Percentiles rank a stretch among this genome's conserved stretches.
phyloP scores from a whole-genome alignment of 768 basidiomycete species.

The Suillus weaverae region DNA sequence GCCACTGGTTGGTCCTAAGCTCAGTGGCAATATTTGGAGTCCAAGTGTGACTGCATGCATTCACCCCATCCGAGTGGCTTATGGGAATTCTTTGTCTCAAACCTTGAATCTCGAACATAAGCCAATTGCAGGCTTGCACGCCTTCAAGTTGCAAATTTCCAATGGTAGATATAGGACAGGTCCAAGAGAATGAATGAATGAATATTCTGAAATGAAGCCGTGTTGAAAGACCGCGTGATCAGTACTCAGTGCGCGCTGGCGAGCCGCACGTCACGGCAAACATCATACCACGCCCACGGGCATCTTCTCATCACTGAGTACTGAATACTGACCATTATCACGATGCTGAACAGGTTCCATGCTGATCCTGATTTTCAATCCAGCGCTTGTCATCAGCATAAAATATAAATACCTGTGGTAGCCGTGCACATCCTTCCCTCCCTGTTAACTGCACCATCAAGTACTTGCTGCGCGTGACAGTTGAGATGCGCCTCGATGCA shows the following conservation, averaged over 20 bases:
- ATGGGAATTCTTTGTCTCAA: neutral
- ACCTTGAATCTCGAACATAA: neutral
- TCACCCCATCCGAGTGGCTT: too few species aligned
- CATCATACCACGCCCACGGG: neutral
- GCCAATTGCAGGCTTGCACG: neutral
- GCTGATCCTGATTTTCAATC: neutral
- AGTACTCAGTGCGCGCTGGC: neutral
- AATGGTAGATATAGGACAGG: neutral
- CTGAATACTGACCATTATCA: neutral
- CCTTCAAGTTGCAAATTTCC: neutral
- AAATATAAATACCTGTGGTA: neutral
- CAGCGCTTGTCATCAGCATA: neutral
- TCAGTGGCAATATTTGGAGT: too few species aligned
- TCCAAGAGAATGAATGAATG: neutral
- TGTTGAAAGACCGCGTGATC: neutral
- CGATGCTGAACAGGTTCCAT: neutral
- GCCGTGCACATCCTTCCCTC: neutral
- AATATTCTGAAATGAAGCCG: too few species aligned
- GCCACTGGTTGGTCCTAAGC: too few species aligned
- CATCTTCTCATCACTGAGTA: neutral
- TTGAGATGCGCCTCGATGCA: neutral
- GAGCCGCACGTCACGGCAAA: neutral
- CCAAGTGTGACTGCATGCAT: too few species aligned
- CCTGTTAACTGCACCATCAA: neutral
- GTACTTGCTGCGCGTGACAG: neutral